Base-by-base conservation (phyloP, 768 basidiomycete species). In the Termitomyces sp. region DNA sequence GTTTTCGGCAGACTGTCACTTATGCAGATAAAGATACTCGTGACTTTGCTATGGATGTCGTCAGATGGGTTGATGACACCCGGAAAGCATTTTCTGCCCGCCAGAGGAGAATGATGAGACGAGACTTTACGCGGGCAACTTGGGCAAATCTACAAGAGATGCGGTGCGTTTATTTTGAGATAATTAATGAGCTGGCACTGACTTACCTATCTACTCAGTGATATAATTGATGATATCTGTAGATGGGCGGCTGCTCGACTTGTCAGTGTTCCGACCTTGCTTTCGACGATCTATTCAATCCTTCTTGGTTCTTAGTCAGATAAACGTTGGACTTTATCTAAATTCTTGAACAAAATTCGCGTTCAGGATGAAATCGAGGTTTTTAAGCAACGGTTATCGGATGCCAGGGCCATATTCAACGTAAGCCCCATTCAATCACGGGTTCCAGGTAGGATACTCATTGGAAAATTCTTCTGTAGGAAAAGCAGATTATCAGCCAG, bases 111-210 rank as follows among this genome's bases (percentile, higher is more conserved):
- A 28, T 10, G 38, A 41, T 54, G 16, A 38, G 30, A 9, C 36
- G 47, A 30, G 6, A 54, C 23, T 57, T 58, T 30, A 57, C 60
- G 12, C 18, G 7, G 1, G 50, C 40, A 32, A 55, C 56, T 14
- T 61, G 60, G 60, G 13, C 38, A 10, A 61, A 61, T 32, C 56
- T 61, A n/a, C n/a, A n/a, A n/a, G n/a, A n/a, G n/a, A n/a, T n/a
- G n/a, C n/a, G n/a, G n/a, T n/a, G n/a, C n/a, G n/a, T n/a, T n/a
- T n/a, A n/a, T n/a, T n/a, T n/a, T n/a, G n/a, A n/a, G n/a, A n/a
- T n/a, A n/a, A n/a, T n/a, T n/a, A n/a, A n/a, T n/a, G n/a, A n/a
- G n/a, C n/a, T n/a, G n/a, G n/a, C n/a, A n/a, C n/a, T n/a, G n/a
- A n/a, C n/a, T n/a, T n/a, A n/a, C n/a, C n/a, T n/a, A n/a, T n/a